These are phyloP conservation scores for Fusarium palustre DNA, from an alignment of 2,329 filamentous ascomycete species.

Conservation along the genomic window DNA sequence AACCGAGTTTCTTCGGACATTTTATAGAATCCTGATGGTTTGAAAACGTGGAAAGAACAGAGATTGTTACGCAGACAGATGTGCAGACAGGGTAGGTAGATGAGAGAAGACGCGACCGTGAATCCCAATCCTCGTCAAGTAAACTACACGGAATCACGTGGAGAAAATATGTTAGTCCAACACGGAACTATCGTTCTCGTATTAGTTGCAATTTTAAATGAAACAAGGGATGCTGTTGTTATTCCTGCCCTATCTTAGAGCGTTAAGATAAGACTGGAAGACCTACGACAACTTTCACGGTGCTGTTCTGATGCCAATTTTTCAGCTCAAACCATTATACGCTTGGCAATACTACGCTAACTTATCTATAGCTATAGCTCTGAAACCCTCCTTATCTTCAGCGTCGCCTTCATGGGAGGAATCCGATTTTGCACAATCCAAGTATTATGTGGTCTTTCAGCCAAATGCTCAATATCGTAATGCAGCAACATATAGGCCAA, in stretches of 20 bases:
- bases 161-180: accelerated
- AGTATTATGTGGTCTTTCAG: background rate
- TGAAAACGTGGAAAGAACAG: background rate
- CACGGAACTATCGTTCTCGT: background rate
- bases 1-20: background rate
- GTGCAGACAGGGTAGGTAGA: background rate
- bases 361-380: background rate
- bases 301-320: background rate
- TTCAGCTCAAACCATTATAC: no score
- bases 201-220: background rate
- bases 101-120: background rate
- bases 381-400: background rate
- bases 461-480: conserved; percentile 8
- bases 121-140: background rate
- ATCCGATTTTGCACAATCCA: conserved; percentile 17
- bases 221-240: background rate
- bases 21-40: no score
- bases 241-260: background rate
- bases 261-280: background rate
- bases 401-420: conserved; percentile 7
- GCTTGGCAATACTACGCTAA: no score
- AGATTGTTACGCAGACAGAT: background rate
- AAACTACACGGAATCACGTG: background rate
- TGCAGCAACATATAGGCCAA: background rate
- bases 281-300: background rate